Conservation (phyloP, 75 land plant genomes). For the Pinus tabuliformis region DNA sequence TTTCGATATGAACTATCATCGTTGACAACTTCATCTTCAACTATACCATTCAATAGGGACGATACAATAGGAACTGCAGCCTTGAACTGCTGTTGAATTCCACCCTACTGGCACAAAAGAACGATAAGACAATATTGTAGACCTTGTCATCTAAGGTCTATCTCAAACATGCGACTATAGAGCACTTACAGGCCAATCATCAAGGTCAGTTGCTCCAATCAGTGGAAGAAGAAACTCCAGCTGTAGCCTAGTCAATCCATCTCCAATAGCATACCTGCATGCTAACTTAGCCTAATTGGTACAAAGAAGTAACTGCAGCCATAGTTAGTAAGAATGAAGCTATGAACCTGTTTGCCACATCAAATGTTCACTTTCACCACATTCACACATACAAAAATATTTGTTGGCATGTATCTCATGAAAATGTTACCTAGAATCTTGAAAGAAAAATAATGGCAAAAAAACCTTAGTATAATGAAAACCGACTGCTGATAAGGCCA, state of each 20-base stretch:
- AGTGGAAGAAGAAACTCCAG: conserved; percentile 43
- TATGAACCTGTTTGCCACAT: background rate
- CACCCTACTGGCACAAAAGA: conserved; percentile 23
- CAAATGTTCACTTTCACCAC: background rate
- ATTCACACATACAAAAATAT: background rate
- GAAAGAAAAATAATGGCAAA: background rate
- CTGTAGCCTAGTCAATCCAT: conserved; percentile 31
- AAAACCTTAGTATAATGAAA: background rate
- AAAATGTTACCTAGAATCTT: background rate
- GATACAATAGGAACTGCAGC: conserved; percentile 45
- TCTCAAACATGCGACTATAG: background rate
- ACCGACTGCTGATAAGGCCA: background rate
- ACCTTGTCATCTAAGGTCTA: conserved; percentile 1
- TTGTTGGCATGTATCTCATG: background rate
- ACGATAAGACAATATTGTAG: background rate
- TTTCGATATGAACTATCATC: conserved; percentile 17
- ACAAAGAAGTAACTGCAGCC: background rate
- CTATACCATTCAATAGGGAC: conserved; percentile 29
- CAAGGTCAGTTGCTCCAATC: conserved; percentile 56
- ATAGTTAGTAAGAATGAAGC: background rate
- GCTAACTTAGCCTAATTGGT: conserved; percentile 34
- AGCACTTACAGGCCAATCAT: conserved; percentile 51
- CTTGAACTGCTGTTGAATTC: conserved; percentile 47
- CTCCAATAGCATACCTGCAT: conserved; percentile 38
- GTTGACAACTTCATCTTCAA: conserved; percentile 12